Conservation (phyloP, 164 flowering plant genomes). For the Brasenia schreberi region DNA sequence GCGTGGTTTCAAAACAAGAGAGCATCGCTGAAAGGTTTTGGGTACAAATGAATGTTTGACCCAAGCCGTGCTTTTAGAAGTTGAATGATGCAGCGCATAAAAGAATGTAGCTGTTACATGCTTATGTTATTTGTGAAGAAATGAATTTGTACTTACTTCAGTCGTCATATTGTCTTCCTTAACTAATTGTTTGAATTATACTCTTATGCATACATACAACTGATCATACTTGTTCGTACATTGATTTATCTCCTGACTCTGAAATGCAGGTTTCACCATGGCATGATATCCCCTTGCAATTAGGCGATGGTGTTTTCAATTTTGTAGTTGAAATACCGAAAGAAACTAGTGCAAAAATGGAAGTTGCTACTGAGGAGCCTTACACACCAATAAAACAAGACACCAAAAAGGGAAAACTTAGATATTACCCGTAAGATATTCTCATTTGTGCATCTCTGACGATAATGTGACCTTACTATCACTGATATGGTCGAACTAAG, state of each 20-base stretch:
- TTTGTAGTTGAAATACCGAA: slow-evolving; percentile 95
- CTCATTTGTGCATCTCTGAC: neutral
- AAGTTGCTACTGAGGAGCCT: slow-evolving; percentile 88
- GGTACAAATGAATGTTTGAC: too few species aligned
- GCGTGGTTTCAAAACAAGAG: too few species aligned
- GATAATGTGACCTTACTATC: neutral
- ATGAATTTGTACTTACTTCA: neutral
- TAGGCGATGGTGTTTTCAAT: slow-evolving; percentile 80
- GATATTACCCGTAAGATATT: slow-evolving; percentile 76
- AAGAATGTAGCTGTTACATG: too few species aligned
- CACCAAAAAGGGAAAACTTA: slow-evolving; percentile 89
- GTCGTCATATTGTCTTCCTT: too few species aligned
- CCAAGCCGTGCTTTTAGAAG: neutral
- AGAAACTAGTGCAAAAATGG: slow-evolving; percentile 96
- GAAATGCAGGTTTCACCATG: slow-evolving; percentile 73
- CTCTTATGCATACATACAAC: neutral
- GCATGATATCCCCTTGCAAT: slow-evolving; percentile 87
- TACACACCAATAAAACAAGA: slow-evolving; percentile 95
- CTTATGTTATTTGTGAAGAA: neutral
- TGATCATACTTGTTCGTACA: neutral
- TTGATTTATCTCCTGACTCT: neutral
- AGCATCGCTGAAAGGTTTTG: too few species aligned
- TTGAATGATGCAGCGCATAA: too few species aligned
- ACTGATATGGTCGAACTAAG: neutral
- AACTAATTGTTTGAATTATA: too few species aligned